A percentile compares a stretch with the other conserved stretches of the same genome.
phyloP scores from a whole-genome alignment of 2,329 filamentous ascomycete species.

The Orbilia blumenaviensis region DNA sequence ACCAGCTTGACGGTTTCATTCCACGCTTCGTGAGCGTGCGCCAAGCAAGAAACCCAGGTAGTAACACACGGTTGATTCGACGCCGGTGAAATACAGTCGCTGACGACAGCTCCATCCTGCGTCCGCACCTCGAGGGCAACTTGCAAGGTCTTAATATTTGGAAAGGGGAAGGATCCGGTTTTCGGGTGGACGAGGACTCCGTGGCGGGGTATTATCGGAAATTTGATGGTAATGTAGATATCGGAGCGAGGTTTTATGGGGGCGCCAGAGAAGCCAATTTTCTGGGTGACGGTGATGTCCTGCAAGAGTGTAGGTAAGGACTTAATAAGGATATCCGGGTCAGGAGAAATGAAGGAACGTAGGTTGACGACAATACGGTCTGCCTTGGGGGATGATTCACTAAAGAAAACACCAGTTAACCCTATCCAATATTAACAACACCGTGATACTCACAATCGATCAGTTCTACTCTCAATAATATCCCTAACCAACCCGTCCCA shows the following conservation, averaged over 20 bases:
- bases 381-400: constrained; percentile 73
- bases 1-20: constrained; percentile 85
- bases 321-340: constrained; percentile 82
- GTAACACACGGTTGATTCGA: constrained; percentile 82
- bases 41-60: constrained; percentile 85
- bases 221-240: constrained; percentile 87
- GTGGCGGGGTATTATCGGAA: constrained; percentile 77
- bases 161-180: constrained; percentile 79
- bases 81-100: constrained; percentile 85
- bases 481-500: constrained; percentile 58
- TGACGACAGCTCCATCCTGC: constrained; percentile 79
- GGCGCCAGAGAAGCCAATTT: constrained; percentile 92
- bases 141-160: constrained; percentile 79
- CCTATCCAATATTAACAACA: background rate
- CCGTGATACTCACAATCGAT: constrained; percentile 55
- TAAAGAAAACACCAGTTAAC: constrained; percentile 28
- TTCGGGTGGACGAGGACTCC: constrained; percentile 74
- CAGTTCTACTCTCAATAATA: constrained; percentile 58
- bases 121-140: constrained; percentile 84
- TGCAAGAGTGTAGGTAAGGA: constrained; percentile 88
- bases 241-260: constrained; percentile 89
- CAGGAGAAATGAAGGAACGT: constrained; percentile 77
- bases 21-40: constrained; percentile 83
- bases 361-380: constrained; percentile 83
- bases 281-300: constrained; percentile 79